Evolutionary conservation across 2,329 filamentous ascomycete genomes (phyloP).

Genomic region (Furcasterigmium sp.): DNA sequence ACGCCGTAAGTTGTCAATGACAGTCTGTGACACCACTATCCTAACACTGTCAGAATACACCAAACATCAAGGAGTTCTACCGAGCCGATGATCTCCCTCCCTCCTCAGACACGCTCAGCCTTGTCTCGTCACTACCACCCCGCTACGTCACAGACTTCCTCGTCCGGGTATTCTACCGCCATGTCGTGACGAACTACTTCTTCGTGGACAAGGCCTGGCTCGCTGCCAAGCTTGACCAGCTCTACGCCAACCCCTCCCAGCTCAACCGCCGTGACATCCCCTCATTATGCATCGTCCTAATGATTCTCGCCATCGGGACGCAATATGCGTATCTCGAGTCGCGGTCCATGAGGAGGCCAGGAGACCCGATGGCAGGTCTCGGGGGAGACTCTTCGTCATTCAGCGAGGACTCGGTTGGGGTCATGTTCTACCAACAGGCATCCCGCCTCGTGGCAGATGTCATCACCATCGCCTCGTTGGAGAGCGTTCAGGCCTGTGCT

Average conservation of each 20-base stretch:
- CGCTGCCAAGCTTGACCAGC: slow-evolving; percentile 28
- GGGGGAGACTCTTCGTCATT: slow-evolving; percentile 11
- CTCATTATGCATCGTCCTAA: slow-evolving; percentile 38
- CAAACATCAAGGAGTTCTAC: slow-evolving; percentile 34
- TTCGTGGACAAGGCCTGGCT: slow-evolving; percentile 40
- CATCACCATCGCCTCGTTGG: slow-evolving; percentile 49
- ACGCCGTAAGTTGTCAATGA: neutral
- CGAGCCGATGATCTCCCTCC: slow-evolving; percentile 40
- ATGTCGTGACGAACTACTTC: slow-evolving; percentile 43
- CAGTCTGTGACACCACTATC: neutral
- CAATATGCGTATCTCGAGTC: slow-evolving; percentile 44
- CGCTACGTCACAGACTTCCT: slow-evolving; percentile 41
- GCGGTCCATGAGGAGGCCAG: slow-evolving; percentile 6
- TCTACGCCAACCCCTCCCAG: slow-evolving; percentile 32
- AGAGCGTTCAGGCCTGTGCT: slow-evolving; percentile 53
- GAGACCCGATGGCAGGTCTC: slow-evolving; percentile 6
- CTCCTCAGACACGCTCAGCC: slow-evolving; percentile 28
- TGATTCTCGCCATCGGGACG: slow-evolving; percentile 43
- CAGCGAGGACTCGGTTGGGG: slow-evolving; percentile 47
- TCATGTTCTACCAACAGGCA: slow-evolving; percentile 52
- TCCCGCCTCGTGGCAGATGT: slow-evolving; percentile 50
- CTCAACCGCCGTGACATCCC: slow-evolving; percentile 34
- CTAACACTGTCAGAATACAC: slow-evolving; percentile 8
- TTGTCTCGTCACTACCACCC: slow-evolving; percentile 36
- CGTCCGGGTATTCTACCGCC: slow-evolving; percentile 39